Base-by-base conservation (phyloP, 2,329 filamentous ascomycete species). In the Epichloe gansuensis region DNA sequence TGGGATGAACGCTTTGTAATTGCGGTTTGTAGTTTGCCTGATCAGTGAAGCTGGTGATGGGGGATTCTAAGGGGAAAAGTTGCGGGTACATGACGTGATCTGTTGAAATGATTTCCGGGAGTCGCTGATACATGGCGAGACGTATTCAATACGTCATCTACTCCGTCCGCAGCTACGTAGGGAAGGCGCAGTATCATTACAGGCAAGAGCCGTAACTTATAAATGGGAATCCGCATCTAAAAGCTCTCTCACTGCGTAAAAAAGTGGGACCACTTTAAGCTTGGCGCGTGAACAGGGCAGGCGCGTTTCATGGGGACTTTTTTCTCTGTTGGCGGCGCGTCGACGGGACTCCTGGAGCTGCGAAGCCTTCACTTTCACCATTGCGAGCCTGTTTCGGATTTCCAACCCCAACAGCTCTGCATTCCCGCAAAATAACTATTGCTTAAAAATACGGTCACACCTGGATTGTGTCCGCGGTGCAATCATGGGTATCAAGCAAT, bases 401-500 rank as follows among this genome's bases (percentile, higher is more conserved):
- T n/a, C 42, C 23, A 12, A 23, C 21, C 6, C 34, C 17, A 41
- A 38, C 35, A 11, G 34, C 3, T n/a, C 31, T 6, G 13, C 9
- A n/a, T 41, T 23, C 4, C 21, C 25, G 13, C 38, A 7, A 31
- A 11, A 34, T 1, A 27, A 31, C 43, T 21, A 25, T 42, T 21
- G 7, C 17, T 13, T 12, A 13, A 2, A 23, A 23, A 23, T 12
- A 42, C 47, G 7, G n/a, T 6, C 8, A 38, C n/a, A 41, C n/a
- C 13, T 21, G 45, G 3, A 38, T 15, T 23, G 23, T 21, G 13
- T 23, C 45, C 5, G 47, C 43, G 25, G 41, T 48, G 61, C 60
- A 58, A 73, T 58, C 41, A 82, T 81, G 76, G 76, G 80, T 68
- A 84, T 84, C 61, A 84, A 83, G 75, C 81, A 87, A 61, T 78